These are phyloP conservation scores for Lentinus tigrinus DNA, from an alignment of 768 basidiomycete species.

Conservation along the genomic window DNA sequence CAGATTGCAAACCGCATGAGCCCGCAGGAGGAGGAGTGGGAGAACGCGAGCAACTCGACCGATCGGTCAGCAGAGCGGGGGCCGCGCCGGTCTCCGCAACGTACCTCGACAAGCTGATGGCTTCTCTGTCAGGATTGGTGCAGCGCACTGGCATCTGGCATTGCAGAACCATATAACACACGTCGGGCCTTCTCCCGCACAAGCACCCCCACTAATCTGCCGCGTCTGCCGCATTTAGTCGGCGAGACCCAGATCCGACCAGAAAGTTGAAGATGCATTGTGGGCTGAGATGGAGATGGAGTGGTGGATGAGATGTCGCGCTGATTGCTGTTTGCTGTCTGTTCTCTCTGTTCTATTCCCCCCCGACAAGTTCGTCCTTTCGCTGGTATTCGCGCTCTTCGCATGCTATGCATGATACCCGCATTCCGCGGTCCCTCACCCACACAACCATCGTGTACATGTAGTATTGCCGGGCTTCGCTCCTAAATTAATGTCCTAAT, in stretches of 20 bases:
- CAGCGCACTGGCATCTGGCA: neutral
- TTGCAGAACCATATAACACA: neutral
- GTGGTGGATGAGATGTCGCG: neutral
- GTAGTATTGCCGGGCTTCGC: conserved; percentile 19
- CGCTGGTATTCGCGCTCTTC: neutral
- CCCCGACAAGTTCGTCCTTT: neutral
- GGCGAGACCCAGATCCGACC: neutral
- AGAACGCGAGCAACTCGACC: conserved; percentile 24
- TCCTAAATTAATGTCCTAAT: conserved; percentile 19
- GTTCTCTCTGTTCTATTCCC: neutral
- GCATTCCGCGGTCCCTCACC: neutral
- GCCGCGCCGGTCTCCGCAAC: conserved; percentile 14
- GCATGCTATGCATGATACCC: neutral
- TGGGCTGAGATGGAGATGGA: neutral
- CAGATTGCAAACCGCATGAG: conserved; percentile 26
- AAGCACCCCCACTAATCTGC: neutral
- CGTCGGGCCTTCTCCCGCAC: neutral
- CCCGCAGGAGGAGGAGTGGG: conserved; percentile 29
- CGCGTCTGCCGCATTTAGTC: neutral
- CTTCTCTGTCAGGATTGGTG: neutral
- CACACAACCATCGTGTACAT: conserved; percentile 8
- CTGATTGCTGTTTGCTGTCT: neutral
- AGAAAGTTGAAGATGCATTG: neutral
- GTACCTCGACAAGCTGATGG: conserved; percentile 7
- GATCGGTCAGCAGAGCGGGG: conserved; percentile 17